Percentiles rank a stretch among this genome's conserved stretches.
Conservation (phyloP, 257 asterid species). For the Solanum gracilifrons region DNA sequence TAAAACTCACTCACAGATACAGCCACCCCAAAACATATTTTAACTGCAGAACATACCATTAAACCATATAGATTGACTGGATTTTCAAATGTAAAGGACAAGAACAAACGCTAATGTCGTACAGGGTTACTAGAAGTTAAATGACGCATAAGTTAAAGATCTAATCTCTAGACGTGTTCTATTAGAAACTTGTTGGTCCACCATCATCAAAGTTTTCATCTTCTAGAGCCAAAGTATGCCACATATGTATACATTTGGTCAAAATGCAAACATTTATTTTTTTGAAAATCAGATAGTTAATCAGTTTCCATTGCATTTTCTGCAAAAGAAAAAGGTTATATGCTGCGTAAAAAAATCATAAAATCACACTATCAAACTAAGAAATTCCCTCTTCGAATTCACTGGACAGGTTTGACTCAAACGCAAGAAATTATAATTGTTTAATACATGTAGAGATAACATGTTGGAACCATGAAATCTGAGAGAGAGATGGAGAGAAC, state of each 20-base stretch:
- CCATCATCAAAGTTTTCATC: not conserved
- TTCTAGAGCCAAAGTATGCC: not conserved
- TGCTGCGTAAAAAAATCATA: not conserved
- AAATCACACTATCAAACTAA: not conserved
- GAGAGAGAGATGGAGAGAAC: not conserved
- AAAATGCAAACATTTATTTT: not conserved
- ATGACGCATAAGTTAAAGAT: not conserved
- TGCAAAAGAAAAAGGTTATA: not conserved
- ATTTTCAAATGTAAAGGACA: not conserved
- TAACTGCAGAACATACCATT: not conserved
- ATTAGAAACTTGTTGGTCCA: not conserved
- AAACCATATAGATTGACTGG: not conserved
- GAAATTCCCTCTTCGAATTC: not conserved
- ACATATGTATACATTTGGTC: not conserved
- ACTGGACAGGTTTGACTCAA: not conserved
- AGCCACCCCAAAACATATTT: not conserved
- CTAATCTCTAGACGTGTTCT: not conserved
- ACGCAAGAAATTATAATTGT: not conserved
- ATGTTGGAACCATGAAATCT: not conserved
- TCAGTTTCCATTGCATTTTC: not conserved
- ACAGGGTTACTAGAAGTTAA: not conserved
- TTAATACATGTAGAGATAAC: not conserved
- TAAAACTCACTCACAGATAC: not conserved
- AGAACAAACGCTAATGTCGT: not conserved
- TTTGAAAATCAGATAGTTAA: not conserved